Evolutionary conservation across 1,284 basidiomycete genomes (phyloP).

Genomic region (Pseudomicrostroma phylloplanum): DNA sequence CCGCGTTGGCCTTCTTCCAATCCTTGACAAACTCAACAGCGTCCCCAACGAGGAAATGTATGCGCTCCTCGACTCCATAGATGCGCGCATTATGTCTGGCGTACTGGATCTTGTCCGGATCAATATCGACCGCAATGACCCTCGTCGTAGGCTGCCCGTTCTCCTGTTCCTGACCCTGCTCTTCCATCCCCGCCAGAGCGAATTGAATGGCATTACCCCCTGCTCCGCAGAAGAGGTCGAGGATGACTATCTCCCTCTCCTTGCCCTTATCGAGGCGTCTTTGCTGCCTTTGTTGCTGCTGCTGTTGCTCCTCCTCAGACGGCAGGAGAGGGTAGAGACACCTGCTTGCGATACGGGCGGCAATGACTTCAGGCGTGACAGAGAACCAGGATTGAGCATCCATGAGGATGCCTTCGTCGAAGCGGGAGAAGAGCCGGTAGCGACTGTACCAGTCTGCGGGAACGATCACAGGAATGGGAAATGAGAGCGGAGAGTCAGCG

Average conservation of each 20-base stretch:
- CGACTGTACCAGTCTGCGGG: slow-evolving; percentile 35
- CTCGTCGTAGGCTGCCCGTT: neutral
- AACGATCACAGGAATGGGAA: slow-evolving; percentile 14
- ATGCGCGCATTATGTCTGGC: slow-evolving; percentile 81
- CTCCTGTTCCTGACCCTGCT: slow-evolving; percentile 59
- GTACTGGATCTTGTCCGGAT: slow-evolving; percentile 71
- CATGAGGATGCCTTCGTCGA: slow-evolving; percentile 47
- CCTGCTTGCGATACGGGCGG: slow-evolving; percentile 80
- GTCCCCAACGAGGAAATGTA: slow-evolving; percentile 86
- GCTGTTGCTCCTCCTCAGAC: neutral
- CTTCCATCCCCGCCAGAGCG: slow-evolving; percentile 65
- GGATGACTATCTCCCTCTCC: slow-evolving; percentile 51
- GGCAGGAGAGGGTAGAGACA: slow-evolving; percentile 54
- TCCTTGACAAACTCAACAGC: slow-evolving; percentile 68
- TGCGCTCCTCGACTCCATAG: slow-evolving; percentile 86
- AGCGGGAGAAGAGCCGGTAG: slow-evolving; percentile 36
- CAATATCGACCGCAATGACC: slow-evolving; percentile 90
- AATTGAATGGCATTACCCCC: slow-evolving; percentile 97
- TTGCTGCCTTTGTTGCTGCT: neutral
- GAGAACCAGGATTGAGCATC: slow-evolving; percentile 94
- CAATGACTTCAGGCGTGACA: slow-evolving; percentile 87
- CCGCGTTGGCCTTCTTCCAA: slow-evolving; percentile 27
- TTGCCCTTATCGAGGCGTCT: slow-evolving; percentile 7
- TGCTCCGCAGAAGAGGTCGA: slow-evolving; percentile 95
- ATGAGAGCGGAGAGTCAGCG: neutral